Base-by-base conservation (phyloP, 176 grass and related monocot species). In the Oryza nivara region DNA sequence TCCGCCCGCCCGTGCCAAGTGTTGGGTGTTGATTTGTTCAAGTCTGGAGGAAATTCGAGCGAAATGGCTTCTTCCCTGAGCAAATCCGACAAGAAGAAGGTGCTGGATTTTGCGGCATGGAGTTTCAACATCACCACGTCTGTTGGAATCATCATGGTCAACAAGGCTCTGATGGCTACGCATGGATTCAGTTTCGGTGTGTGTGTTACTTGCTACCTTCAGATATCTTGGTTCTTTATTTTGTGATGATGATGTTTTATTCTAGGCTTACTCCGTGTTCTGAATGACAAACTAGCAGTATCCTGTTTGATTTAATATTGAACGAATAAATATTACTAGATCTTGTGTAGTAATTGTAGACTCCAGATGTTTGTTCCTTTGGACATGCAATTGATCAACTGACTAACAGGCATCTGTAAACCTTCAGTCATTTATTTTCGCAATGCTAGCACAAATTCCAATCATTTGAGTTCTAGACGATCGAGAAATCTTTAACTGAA, bases 91-190 rank as follows among this genome's bases (percentile, higher is more conserved):
- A 90, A 63, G 79, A 97, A 94, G 61, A 92, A 90, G 11, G 72
- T 65, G 26, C 63, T 92, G 30, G 94, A 97, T 86, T 78, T 92
- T 22, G 89, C 88, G 16, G 80, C 94, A 74, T 97, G 94, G 94
- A 76, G 88, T 79, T 97, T 92, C 94, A 97, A 97, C 52, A 75
- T 97, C 35, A 83, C 87, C 20, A 94, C 94, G 7, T 97, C 94
- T 2, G 94, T 97, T 69, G 94, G 86, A 74, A 87, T 97, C 82
- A 97, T 97, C 84, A 94, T 97, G 94, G 88, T 97, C 83, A 97
- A 97, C 81, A 90, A 97, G 73, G 92, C 94, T 52, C 52, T 94
- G 11, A 97, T 97, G 94, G 92, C 94, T 67, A 87, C 87, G 0
- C 0, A 97, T 79, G 89, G 89, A 11, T 97, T 97, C 88, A 90